phyloP scores from a whole-genome alignment of 331 rosid species.

The Phaseolus coccineus region DNA sequence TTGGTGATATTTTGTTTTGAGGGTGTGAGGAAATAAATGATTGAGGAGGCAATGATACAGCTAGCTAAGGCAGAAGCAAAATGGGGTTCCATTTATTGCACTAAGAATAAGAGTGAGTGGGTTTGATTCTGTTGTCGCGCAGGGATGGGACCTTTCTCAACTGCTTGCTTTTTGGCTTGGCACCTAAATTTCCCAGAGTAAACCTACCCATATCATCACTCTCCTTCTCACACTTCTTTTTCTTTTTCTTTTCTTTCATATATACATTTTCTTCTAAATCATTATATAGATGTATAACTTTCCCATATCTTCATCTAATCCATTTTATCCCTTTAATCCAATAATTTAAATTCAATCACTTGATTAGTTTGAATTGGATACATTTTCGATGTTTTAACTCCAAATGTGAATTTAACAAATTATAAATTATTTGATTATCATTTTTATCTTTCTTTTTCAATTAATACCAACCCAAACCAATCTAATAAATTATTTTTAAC shows the following conservation, averaged over 20 bases:
- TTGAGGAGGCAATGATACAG: constrained; percentile 32
- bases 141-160: constrained; percentile 48
- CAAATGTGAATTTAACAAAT: no score
- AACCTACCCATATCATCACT: background rate
- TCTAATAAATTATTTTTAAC: no score
- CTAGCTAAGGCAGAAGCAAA: constrained; percentile 34
- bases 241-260: no score
- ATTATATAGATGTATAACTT: no score
- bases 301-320: background rate
- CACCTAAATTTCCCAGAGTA: background rate
- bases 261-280: no score
- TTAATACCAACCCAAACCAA: no score
- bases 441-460: no score
- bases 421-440: no score
- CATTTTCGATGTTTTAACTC: no score
- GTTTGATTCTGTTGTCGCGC: constrained; percentile 49
- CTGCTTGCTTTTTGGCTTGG: constrained; percentile 31
- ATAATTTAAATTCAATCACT: no score
- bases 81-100: constrained; percentile 45
- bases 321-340: background rate
- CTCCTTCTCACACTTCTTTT: constrained; percentile 6
- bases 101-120: constrained; percentile 18
- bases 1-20: constrained; percentile 13
- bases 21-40: constrained; percentile 26
- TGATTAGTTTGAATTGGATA: no score